These are phyloP conservation scores for Cyberlindnera bimundalis DNA, from an alignment of 805 yeast species.

Conservation along the genomic window DNA sequence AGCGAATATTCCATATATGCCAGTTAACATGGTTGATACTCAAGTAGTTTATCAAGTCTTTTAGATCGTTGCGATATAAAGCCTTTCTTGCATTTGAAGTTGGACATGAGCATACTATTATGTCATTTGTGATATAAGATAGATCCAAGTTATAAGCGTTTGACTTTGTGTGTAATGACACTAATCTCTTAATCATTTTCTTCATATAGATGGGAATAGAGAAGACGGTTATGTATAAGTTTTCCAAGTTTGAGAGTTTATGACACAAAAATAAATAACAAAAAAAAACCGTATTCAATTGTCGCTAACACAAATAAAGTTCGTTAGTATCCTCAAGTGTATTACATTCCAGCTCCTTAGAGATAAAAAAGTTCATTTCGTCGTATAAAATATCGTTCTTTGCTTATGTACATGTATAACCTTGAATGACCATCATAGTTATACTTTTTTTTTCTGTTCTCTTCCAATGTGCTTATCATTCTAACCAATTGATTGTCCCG, in stretches of 20 bases:
- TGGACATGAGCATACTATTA: conserved; percentile 80
- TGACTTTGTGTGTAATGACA: conserved; percentile 13
- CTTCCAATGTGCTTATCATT: too few relatives aligned
- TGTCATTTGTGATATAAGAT: conserved; percentile 57
- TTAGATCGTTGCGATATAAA: conserved; percentile 50
- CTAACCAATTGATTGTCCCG: too few relatives aligned
- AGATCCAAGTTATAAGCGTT: conserved; percentile 48
- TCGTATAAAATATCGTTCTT: too few relatives aligned
- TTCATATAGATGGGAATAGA: too few relatives aligned
- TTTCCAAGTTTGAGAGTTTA: background rate
- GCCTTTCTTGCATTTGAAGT: conserved; percentile 40
- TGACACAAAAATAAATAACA: background rate
- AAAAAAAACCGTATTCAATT: background rate
- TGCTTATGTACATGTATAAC: too few relatives aligned
- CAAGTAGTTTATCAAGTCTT: conserved; percentile 48
- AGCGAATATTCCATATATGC: conserved; percentile 72
- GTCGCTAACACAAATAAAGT: too few relatives aligned
- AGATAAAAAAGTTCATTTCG: too few relatives aligned
- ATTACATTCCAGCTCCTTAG: too few relatives aligned
- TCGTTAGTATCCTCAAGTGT: too few relatives aligned
- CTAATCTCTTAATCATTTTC: conserved; percentile 6
- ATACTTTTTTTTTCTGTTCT: too few relatives aligned
- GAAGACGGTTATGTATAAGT: too few relatives aligned
- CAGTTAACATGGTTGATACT: conserved; percentile 52
- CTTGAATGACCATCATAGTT: too few relatives aligned